A percentile compares a stretch with the other conserved stretches of the same genome.
phyloP scores from a whole-genome alignment of 371 early-diverging fungal genomes.

The Catenaria anguillulae region DNA sequence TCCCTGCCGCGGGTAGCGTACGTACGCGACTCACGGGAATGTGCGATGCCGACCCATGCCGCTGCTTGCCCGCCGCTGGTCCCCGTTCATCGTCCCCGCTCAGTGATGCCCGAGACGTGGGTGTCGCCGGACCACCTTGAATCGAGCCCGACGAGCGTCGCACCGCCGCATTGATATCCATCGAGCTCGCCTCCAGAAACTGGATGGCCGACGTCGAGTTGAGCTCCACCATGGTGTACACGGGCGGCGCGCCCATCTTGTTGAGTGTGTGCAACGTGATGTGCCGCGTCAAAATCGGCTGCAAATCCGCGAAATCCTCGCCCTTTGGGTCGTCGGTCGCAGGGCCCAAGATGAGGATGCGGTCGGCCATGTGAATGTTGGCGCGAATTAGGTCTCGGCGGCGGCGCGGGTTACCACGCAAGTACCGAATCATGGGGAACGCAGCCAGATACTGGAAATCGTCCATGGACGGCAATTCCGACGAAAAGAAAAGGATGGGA shows the following conservation, averaged over 20 bases:
- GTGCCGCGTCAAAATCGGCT: constrained; percentile 1
- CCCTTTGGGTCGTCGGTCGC: neutral
- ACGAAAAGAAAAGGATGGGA: neutral
- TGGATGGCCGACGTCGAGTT: neutral
- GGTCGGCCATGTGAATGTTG: neutral
- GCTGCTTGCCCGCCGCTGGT: too few species aligned
- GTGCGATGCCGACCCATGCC: too few species aligned
- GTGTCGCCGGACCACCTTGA: too few species aligned
- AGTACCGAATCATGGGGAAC: neutral
- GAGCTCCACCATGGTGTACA: constrained; percentile 2
- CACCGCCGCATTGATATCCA: neutral
- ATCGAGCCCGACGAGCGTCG: too few species aligned
- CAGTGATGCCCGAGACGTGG: too few species aligned
- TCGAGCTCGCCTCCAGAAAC: neutral
- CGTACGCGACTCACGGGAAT: too few species aligned
- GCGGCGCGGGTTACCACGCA: neutral
- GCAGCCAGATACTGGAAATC: neutral
- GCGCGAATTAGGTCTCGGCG: constrained; percentile 1
- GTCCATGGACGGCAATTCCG: neutral
- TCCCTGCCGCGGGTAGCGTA: too few species aligned
- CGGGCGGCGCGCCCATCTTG: too few species aligned
- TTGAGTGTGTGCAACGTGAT: neutral
- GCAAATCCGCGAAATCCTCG: neutral
- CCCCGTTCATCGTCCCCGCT: too few species aligned
- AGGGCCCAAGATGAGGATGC: neutral